A percentile compares a stretch with the other conserved stretches of the same genome.
Conservation (phyloP, 306 rosid species). For the Fragaria vesca region DNA sequence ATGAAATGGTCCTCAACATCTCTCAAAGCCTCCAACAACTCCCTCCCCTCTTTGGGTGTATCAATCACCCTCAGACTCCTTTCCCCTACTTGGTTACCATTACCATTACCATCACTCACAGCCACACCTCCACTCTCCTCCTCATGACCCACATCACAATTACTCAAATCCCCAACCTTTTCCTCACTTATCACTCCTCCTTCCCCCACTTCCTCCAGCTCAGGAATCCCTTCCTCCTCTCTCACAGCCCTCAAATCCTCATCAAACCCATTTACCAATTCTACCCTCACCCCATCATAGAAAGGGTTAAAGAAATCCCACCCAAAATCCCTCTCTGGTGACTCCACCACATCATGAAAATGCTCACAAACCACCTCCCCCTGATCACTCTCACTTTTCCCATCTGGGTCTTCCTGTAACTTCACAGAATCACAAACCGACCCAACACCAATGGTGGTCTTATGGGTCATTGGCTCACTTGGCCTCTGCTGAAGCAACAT, state of each 20-base stretch:
- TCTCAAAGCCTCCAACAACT: conserved; percentile 67
- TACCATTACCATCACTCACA: neutral
- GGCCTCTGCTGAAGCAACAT: conserved; percentile 26
- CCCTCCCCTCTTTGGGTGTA: conserved; percentile 59
- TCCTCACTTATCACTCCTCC: conserved; percentile 1
- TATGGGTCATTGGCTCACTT: conserved; percentile 4
- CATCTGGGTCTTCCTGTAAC: conserved; percentile 8
- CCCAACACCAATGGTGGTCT: conserved; percentile 4
- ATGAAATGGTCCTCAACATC: conserved; percentile 64
- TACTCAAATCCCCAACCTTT: conserved; percentile 10
- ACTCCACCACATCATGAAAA: conserved; percentile 16
- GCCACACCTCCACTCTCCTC: conserved; percentile 18
- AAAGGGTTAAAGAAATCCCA: conserved; percentile 32
- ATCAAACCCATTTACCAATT: conserved; percentile 26
- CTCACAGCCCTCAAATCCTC: conserved; percentile 29
- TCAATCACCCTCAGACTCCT: conserved; percentile 42
- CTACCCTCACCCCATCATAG: conserved; percentile 2
- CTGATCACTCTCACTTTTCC: neutral
- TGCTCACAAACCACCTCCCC: conserved; percentile 15
- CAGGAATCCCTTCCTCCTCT: conserved; percentile 30
- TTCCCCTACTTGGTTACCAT: conserved; percentile 24
- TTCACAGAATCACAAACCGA: conserved; percentile 6
- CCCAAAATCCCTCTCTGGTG: conserved; percentile 15
- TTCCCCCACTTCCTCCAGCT: conserved; percentile 22
- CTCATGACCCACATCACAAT: conserved; percentile 7